Evolutionary conservation across 768 basidiomycete species (phyloP), one percentile per base, ranked within the genome.

Genomic region (Serendipita sp.): DNA sequence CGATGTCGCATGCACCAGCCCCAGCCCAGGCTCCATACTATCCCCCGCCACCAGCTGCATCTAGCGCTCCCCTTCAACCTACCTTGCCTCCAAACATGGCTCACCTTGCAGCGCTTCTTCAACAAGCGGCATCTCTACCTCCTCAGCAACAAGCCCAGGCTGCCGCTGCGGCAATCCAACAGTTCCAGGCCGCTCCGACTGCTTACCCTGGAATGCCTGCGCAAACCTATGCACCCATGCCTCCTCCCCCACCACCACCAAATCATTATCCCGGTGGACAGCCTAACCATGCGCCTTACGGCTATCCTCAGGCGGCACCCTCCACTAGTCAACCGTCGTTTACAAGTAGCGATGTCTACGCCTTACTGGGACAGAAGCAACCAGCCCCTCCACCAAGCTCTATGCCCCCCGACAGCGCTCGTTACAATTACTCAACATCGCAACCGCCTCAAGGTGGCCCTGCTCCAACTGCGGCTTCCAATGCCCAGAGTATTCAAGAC

Each of bases 401-500:
- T 13, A 15, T 54, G 13, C 53, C 53, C 32, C 53, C 53, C 11
- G 53, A 54, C 30, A 34, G 28, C 30, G 56, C 56, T n/a, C 28
- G 56, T 30, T 60, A 60, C n/a, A 32, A 32, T 10, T 60, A 60
- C 35, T 28, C 53, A 11, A 10, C 16, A 30, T 37, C 56, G 0
- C 56, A 24, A n/a, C 16, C 56, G 1, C 56, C 56, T 3, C 30
- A 24, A 60, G 56, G 56, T 37, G 56, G 16, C 24, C 37, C 4
- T 53, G 48, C 8, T 32, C 56, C 56, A 60, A 18, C 56, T 41
- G 7, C 41, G 2, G 5, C 41, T 2, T 41, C 41, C 13, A 41
- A 13, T 41, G 41, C 41, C 32, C 56, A 60, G 28, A 60, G 56
- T 60, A 28, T 60, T 18, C 56, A 60, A 60, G 56, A 60, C 56